Base-by-base conservation (phyloP, 2,329 filamentous ascomycete species). In the Zymoseptoria tritici region DNA sequence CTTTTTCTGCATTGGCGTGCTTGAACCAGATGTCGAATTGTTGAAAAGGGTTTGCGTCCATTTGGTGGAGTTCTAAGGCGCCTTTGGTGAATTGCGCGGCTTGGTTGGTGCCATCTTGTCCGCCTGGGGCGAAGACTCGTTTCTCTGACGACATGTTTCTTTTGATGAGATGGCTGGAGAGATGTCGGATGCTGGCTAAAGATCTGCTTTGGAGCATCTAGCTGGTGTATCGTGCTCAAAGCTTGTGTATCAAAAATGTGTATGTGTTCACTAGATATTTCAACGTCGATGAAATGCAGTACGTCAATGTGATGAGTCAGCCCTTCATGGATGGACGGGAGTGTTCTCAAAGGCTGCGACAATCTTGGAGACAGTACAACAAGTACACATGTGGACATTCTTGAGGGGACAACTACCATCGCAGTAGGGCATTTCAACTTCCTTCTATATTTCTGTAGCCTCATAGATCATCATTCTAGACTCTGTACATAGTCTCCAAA, bases 11-110 rank as follows among this genome's bases (percentile, higher is more conserved):
- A 63, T 87, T 84, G 0, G 92, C 90, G 61, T 86, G 81, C 11
- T 83, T 81, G 81, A 96, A 99, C 94, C 94, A 99, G 62, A 78
- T 75, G 78, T 96, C 84, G 80, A 97, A 99, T 78, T 97, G 94
- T 31, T 80, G 79, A 60, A 93, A 84, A 0, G 94, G 94, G 57
- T 82, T 82, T 8, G 78, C 58, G 1, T 80, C 70, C 67, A 95
- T 84, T 70, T 90, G 82, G 0, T 74, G 68, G 53, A 78, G 80
- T 42, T 81, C 79, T 29, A 96, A 84, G 1, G 80, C 79, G 67
- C 83, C 84, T 73, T 81, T 81, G 55, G 82, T 85, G 80, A 92
- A 96, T 74, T 96, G 91, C 22, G 84, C 84, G 9, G 91, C 90
- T 73, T 89, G 88, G 1, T 79, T 77, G 57, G 83, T 77, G 56